Percentiles rank a stretch among this genome's conserved stretches.
Conservation (phyloP, 2,329 filamentous ascomycete species). For the Epichloe hybrida region DNA sequence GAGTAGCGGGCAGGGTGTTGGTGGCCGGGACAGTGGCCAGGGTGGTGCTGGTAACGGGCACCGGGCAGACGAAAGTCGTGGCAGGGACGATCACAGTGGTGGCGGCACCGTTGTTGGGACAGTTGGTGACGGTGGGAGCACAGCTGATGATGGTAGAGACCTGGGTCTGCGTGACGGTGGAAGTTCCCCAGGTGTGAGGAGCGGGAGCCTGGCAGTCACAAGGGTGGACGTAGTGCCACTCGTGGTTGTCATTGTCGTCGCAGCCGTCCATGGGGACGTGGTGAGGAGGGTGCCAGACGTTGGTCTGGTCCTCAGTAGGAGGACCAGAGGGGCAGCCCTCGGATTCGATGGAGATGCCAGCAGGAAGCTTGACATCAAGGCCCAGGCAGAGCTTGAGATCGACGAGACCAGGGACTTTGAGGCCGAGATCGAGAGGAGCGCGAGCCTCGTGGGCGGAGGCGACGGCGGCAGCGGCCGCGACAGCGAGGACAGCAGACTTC, state of each 20-base stretch:
- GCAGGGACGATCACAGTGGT: slow-evolving; percentile 25
- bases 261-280: slow-evolving; percentile 23
- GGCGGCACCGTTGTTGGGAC: slow-evolving; percentile 20
- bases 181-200: slow-evolving; percentile 25
- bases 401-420: slow-evolving; percentile 4
- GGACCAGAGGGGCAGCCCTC: slow-evolving; percentile 9
- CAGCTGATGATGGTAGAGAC: slow-evolving; percentile 27
- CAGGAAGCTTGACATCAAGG: slow-evolving; percentile 8
- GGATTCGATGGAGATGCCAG: slow-evolving; percentile 7
- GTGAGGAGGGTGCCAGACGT: slow-evolving; percentile 26
- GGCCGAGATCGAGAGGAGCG: slow-evolving; percentile 5
- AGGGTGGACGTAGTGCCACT: slow-evolving; percentile 25
- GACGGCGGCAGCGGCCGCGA: slow-evolving; percentile 7
- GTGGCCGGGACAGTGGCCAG: neutral
- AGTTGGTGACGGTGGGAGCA: slow-evolving; percentile 20
- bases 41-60: slow-evolving; percentile 16
- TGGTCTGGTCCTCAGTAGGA: slow-evolving; percentile 15
- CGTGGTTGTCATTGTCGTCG: slow-evolving; percentile 15
- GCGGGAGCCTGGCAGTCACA: slow-evolving; percentile 12
- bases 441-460: slow-evolving; percentile 8
- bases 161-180: slow-evolving; percentile 26
- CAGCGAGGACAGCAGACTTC: slow-evolving; percentile 13
- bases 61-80: slow-evolving; percentile 31
- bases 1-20: slow-evolving; percentile 1
- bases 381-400: slow-evolving; percentile 8